A percentile compares a stretch with the other conserved stretches of the same genome.
Conservation (phyloP, 1,139 yeast species). For the Debaryomycetaceae sp. region DNA sequence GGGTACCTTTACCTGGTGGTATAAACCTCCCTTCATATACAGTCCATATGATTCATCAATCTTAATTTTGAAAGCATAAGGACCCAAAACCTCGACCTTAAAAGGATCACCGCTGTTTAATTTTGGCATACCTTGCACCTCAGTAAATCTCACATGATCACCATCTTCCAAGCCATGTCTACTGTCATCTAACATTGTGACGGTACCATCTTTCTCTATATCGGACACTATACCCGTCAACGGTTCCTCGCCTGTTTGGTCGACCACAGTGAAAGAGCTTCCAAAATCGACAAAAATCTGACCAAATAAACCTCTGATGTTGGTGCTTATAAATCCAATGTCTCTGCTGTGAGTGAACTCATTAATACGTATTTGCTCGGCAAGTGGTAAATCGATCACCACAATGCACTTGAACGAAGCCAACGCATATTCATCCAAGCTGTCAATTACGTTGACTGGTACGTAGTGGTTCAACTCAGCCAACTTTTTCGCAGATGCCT, state of each 20-base stretch:
- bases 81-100: constrained; percentile 85
- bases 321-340: constrained; percentile 79
- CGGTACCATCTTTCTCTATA: constrained; percentile 85
- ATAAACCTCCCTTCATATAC: constrained; percentile 81
- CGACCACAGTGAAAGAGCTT: constrained; percentile 70
- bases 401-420: constrained; percentile 75
- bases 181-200: constrained; percentile 85
- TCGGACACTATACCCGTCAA: constrained; percentile 81
- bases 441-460: constrained; percentile 69
- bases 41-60: constrained; percentile 54
- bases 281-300: constrained; percentile 90
- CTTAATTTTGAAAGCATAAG: constrained; percentile 80
- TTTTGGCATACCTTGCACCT: constrained; percentile 67
- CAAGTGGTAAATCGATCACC: constrained; percentile 71
- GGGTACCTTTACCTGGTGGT: constrained; percentile 91
- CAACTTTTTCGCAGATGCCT: constrained; percentile 59
- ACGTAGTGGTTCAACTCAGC: constrained; percentile 87
- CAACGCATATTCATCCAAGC: constrained; percentile 48
- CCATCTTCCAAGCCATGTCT: constrained; percentile 96
- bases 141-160: constrained; percentile 82
- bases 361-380: constrained; percentile 74
- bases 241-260: constrained; percentile 92
- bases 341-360: constrained; percentile 66
- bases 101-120: constrained; percentile 71
- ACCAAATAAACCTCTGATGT: constrained; percentile 85